Percentiles rank a stretch among this genome's conserved stretches.
Evolutionary conservation across 75 land plant species (phyloP).

Genomic region (Larix kaempferi): DNA sequence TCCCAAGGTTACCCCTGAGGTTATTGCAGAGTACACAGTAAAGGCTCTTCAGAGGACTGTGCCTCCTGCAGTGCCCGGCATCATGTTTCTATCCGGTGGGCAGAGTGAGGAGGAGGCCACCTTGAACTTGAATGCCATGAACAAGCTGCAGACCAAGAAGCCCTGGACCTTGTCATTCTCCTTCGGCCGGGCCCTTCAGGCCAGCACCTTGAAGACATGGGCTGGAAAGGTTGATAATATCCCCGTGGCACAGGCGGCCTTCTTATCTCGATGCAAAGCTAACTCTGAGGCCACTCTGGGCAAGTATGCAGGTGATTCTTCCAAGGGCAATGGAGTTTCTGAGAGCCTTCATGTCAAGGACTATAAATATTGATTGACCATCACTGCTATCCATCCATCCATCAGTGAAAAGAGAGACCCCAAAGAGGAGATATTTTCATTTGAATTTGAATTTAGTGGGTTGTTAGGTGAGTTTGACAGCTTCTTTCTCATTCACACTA

Average conservation of each 20-base stretch:
- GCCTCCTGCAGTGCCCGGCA: slow-evolving; percentile 79
- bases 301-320: slow-evolving; percentile 45
- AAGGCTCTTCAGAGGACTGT: slow-evolving; percentile 68
- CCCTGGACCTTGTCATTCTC: too few relatives aligned
- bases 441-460: too few relatives aligned
- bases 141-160: slow-evolving; percentile 64
- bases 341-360: slow-evolving; percentile 72
- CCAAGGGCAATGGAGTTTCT: slow-evolving; percentile 43
- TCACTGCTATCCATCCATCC: too few relatives aligned
- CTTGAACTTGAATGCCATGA: too few relatives aligned
- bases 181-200: too few relatives aligned
- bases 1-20: slow-evolving; percentile 68
- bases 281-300: slow-evolving; percentile 83
- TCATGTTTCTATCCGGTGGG: slow-evolving; percentile 56
- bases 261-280: too few relatives aligned
- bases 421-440: too few relatives aligned
- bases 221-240: slow-evolving; percentile 74
- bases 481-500: too few relatives aligned
- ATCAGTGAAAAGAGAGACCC: too few relatives aligned
- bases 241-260: slow-evolving; percentile 62
- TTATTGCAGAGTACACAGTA: slow-evolving; percentile 74
- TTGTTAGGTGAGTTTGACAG: too few relatives aligned
- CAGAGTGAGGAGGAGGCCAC: slow-evolving; percentile 88
- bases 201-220: too few relatives aligned
- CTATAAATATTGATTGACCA: too few relatives aligned